These are phyloP conservation scores for Tilletia setariae DNA, from an alignment of 1,284 basidiomycete species.

Conservation along the genomic window DNA sequence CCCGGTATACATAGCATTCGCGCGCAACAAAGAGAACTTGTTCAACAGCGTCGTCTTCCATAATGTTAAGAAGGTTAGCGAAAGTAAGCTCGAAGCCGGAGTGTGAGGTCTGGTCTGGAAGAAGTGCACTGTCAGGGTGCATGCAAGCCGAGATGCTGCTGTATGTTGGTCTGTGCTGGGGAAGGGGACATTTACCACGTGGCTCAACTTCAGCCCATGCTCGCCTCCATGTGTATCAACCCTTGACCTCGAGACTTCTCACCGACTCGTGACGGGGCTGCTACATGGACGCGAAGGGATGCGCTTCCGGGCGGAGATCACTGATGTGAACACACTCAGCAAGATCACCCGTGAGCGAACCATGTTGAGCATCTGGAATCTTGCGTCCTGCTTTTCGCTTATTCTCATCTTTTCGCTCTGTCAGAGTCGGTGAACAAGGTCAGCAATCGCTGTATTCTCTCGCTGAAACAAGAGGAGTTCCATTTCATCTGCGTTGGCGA, in stretches of 20 bases:
- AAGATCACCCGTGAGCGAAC: conserved; percentile 34
- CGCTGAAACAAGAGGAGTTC: conserved; percentile 45
- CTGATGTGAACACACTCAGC: conserved; percentile 40
- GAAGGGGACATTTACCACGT: no score
- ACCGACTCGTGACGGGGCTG: no score
- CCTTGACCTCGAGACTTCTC: no score
- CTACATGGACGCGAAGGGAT: conserved; percentile 23
- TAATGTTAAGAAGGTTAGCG: background rate
- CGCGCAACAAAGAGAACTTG: conserved; percentile 78
- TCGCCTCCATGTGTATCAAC: no score
- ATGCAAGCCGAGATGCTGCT: no score
- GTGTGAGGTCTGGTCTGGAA: background rate
- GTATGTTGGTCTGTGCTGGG: no score
- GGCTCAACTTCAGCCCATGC: no score
- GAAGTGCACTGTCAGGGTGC: background rate
- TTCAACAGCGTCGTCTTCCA: conserved; percentile 60
- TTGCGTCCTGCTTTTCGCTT: background rate
- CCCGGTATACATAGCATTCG: conserved; percentile 67
- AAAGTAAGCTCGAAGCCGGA: background rate
- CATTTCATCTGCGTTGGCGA: conserved; percentile 50
- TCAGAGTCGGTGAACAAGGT: conserved; percentile 48
- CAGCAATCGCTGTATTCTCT: conserved; percentile 48
- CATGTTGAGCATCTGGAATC: conserved; percentile 1
- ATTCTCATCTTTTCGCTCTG: background rate
- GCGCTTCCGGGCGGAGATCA: conserved; percentile 48